Evolutionary conservation across 2,329 filamentous ascomycete genomes (phyloP).

Genomic region (Aciculosporium take): DNA sequence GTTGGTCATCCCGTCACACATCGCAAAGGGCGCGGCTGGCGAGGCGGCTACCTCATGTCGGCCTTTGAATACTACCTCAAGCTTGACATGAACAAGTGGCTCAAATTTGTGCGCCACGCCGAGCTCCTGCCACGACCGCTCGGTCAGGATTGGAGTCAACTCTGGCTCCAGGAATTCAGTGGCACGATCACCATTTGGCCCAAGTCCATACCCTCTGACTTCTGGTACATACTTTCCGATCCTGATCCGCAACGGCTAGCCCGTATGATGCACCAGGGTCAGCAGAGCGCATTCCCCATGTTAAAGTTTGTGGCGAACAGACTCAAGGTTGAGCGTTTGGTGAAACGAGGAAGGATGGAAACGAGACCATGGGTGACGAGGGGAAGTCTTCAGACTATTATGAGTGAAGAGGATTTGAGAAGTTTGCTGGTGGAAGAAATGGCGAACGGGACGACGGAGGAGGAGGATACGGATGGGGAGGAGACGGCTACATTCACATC

Average conservation of each 20-base stretch:
- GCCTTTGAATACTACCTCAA: constrained; percentile 92
- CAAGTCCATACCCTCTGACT: constrained; percentile 63
- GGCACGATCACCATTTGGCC: constrained; percentile 97
- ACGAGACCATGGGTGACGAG: constrained; percentile 33
- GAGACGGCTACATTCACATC: constrained; percentile 13
- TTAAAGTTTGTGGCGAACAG: constrained; percentile 83
- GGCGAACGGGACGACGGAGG: constrained; percentile 22
- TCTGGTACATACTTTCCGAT: constrained; percentile 74
- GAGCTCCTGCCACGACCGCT: constrained; percentile 81
- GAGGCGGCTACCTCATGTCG: constrained; percentile 84
- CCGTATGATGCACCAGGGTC: constrained; percentile 79
- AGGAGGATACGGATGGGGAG: constrained; percentile 24
- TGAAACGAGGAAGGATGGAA: constrained; percentile 44
- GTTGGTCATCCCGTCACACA: constrained; percentile 92
- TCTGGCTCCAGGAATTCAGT: constrained; percentile 90
- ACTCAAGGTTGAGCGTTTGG: constrained; percentile 61
- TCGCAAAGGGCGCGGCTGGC: constrained; percentile 84
- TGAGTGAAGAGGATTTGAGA: constrained; percentile 45
- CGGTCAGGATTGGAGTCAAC: constrained; percentile 91
- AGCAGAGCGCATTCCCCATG: constrained; percentile 81
- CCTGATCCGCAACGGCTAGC: constrained; percentile 62
- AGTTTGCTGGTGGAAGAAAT: constrained; percentile 29
- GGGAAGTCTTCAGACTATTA: constrained; percentile 43
- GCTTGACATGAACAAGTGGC: constrained; percentile 92
- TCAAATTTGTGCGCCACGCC: constrained; percentile 83